Conservation (phyloP, 441 rosid genomes). For the Adansonia grandidieri region DNA sequence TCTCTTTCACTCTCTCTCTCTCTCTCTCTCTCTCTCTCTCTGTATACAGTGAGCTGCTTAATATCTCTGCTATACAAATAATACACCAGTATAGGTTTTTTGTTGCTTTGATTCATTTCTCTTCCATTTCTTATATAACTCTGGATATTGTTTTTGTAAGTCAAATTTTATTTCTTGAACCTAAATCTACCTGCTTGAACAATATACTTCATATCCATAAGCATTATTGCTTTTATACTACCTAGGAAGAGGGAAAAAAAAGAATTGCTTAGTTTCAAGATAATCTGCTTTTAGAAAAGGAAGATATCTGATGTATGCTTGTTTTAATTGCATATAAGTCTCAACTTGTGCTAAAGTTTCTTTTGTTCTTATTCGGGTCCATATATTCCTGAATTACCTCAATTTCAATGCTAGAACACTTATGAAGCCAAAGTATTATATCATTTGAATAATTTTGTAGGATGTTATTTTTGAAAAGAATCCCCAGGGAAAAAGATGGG, state of each 20-base stretch:
- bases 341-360: not conserved
- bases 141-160: not conserved
- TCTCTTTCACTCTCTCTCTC: slow-evolving; percentile 24
- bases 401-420: not conserved
- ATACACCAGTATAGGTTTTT: not conserved
- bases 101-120: not conserved
- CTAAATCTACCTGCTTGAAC: not conserved
- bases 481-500: slow-evolving; percentile 58
- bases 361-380: slow-evolving; percentile 27
- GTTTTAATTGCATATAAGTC: not conserved
- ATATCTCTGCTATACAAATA: slow-evolving; percentile 15
- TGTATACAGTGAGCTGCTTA: slow-evolving; percentile 36
- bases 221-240: not conserved
- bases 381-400: slow-evolving; percentile 1
- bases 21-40: not conserved
- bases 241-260: not conserved
- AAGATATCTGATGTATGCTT: not conserved
- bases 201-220: not conserved
- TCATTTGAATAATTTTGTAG: slow-evolving; percentile 32
- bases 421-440: not conserved
- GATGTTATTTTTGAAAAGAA: slow-evolving; percentile 38
- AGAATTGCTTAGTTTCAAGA: not conserved
- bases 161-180: not conserved
- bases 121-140: not conserved
- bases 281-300: not conserved